Evolutionary conservation across 257 asterid species (phyloP).

Genomic region (Euphrasia confusa): DNA sequence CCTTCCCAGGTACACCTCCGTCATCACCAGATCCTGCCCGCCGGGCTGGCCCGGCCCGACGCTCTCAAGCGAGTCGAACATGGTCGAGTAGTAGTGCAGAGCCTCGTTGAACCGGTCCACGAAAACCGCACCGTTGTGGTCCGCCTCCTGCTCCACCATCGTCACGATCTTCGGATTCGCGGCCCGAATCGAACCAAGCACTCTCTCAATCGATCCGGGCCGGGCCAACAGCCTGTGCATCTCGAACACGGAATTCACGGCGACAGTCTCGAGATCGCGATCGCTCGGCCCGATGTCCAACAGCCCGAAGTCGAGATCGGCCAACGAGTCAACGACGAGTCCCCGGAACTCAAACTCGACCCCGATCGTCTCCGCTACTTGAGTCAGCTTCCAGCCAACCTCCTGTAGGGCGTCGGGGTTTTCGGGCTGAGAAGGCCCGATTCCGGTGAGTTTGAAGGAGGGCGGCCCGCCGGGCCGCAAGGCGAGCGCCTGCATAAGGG

Average conservation of each 20-base stretch:
- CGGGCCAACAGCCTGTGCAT: conserved; percentile 55
- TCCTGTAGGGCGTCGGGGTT: conserved; percentile 58
- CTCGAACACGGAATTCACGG: conserved; percentile 82
- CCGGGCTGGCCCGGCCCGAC: conserved; percentile 44
- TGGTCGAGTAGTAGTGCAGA: conserved; percentile 75
- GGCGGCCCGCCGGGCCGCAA: conserved; percentile 69
- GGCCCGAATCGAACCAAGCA: conserved; percentile 42
- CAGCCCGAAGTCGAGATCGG: conserved; percentile 59
- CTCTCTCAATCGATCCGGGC: conserved; percentile 55
- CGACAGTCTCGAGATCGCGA: conserved; percentile 53
- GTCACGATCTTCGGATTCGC: conserved; percentile 67
- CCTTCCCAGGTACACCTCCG: conserved; percentile 67
- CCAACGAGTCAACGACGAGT: conserved; percentile 57
- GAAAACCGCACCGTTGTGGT: conserved; percentile 57
- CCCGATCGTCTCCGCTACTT: conserved; percentile 60
- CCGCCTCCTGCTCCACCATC: conserved; percentile 77
- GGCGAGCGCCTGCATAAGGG: conserved; percentile 64
- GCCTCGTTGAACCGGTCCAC: conserved; percentile 80
- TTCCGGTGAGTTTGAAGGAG: conserved; percentile 53
- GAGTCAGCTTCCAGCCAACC: conserved; percentile 82
- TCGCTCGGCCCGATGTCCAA: too few species aligned
- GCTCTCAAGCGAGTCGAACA: conserved; percentile 86
- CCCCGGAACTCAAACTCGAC: conserved; percentile 78
- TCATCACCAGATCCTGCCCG: conserved; percentile 62
- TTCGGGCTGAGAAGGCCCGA: conserved; percentile 80